phyloP scores from a whole-genome alignment of 805 yeast genomes.

The Candida ortonii region DNA sequence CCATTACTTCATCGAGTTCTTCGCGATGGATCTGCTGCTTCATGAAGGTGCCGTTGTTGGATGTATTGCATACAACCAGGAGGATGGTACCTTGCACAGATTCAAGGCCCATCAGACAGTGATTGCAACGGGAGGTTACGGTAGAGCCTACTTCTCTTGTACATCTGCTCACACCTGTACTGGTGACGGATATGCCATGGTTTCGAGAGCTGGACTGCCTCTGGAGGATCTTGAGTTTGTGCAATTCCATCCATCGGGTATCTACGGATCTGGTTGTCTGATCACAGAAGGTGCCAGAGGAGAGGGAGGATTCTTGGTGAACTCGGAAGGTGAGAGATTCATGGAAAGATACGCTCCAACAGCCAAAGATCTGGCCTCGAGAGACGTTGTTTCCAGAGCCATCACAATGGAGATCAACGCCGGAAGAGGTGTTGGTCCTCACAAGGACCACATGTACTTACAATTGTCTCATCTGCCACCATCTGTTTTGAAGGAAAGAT shows the following conservation, averaged over 20 bases:
- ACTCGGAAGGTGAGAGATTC: slow-evolving; percentile 98
- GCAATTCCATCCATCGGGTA: slow-evolving; percentile 99
- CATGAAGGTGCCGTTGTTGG: slow-evolving; percentile 96
- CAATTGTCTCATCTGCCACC: slow-evolving; percentile 95
- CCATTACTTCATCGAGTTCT: slow-evolving; percentile 95
- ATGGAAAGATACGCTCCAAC: slow-evolving; percentile 99
- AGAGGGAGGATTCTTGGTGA: slow-evolving; percentile 97
- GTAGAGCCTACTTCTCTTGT: slow-evolving; percentile 97
- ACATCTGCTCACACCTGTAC: slow-evolving; percentile 99
- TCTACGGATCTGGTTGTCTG: slow-evolving; percentile 97
- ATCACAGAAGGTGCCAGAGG: slow-evolving; percentile 99
- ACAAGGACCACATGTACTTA: slow-evolving; percentile 90
- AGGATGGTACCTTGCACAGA: slow-evolving; percentile 97
- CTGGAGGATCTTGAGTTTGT: slow-evolving; percentile 96
- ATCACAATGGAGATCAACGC: slow-evolving; percentile 98
- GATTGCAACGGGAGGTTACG: slow-evolving; percentile 98
- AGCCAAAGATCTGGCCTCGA: slow-evolving; percentile 96
- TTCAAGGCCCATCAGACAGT: slow-evolving; percentile 96
- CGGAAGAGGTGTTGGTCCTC: slow-evolving; percentile 98
- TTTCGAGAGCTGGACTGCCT: slow-evolving; percentile 96
- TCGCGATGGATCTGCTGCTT: slow-evolving; percentile 91
- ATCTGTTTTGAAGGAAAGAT: slow-evolving; percentile 85
- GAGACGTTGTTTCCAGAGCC: slow-evolving; percentile 98
- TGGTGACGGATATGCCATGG: slow-evolving; percentile 99
- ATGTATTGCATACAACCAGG: slow-evolving; percentile 96